Evolutionary conservation across 768 basidiomycete species (phyloP).

Genomic region (Phlegmacium glaucopus): DNA sequence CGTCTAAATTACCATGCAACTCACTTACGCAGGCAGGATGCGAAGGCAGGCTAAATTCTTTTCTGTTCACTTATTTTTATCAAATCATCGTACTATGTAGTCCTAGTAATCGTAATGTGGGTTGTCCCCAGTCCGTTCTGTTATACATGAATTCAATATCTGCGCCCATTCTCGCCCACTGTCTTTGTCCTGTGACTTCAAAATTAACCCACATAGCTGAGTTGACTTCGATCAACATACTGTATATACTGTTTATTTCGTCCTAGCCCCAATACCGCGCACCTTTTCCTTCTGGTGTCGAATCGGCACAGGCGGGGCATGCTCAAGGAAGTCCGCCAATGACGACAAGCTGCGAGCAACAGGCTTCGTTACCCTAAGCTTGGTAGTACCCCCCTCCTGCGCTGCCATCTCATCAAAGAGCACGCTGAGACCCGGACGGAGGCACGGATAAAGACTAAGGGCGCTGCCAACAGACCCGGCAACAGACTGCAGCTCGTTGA

Average conservation of each 20-base stretch:
- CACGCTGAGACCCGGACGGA: constrained; percentile 8
- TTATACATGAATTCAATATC: constrained; percentile 7
- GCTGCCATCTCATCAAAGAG: constrained; percentile 9
- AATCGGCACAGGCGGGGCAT: constrained; percentile 12
- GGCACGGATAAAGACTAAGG: constrained; percentile 11
- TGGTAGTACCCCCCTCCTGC: constrained; percentile 8
- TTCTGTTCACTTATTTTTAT: constrained; percentile 7
- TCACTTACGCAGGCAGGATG: constrained; percentile 1
- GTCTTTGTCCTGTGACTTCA: constrained; percentile 5
- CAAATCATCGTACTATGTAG: constrained; percentile 5
- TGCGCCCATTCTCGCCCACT: constrained; percentile 5
- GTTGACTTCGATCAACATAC: too few species aligned
- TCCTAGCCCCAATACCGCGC: constrained; percentile 8
- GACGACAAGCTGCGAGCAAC: constrained; percentile 13
- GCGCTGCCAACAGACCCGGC: constrained; percentile 9
- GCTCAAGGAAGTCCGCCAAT: constrained; percentile 15
- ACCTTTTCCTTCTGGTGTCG: constrained; percentile 11
- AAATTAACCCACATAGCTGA: too few species aligned
- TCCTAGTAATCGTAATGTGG: constrained; percentile 4
- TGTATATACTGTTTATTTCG: constrained; percentile 7
- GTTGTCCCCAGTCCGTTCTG: constrained; percentile 6
- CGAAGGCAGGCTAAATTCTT: constrained; percentile 1
- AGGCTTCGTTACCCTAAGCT: constrained; percentile 11
- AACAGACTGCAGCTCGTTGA: constrained; percentile 11
- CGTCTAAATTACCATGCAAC: constrained; percentile 1